Percentiles rank a stretch among this genome's conserved stretches.
Conservation (phyloP, 176 grass and related monocot genomes). For the Oryza longistaminata region DNA sequence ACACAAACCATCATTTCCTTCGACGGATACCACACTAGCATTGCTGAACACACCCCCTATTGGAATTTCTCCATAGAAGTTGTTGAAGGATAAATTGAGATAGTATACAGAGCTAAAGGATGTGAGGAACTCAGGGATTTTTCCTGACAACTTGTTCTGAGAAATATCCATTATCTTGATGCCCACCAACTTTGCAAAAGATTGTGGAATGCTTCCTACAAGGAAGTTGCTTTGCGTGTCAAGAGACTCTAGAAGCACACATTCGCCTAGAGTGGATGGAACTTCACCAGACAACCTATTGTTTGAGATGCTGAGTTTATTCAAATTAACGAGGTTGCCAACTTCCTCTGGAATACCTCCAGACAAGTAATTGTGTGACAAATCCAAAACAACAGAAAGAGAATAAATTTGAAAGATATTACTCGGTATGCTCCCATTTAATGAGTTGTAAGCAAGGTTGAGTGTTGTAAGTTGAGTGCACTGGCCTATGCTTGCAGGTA, state of each 20-base stretch:
- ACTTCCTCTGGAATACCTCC: conserved; percentile 47
- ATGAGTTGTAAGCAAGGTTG: conserved; percentile 55
- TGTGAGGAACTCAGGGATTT: conserved; percentile 46
- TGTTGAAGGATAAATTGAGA: conserved; percentile 67
- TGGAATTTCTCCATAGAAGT: conserved; percentile 50
- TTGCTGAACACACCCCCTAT: conserved; percentile 26
- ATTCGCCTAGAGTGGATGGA: conserved; percentile 43
- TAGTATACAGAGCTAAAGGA: neutral
- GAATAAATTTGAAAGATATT: conserved; percentile 36
- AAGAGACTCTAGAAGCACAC: conserved; percentile 47
- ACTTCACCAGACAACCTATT: conserved; percentile 49
- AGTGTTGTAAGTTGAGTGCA: conserved; percentile 40
- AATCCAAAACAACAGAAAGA: conserved; percentile 26
- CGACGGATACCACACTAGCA: neutral
- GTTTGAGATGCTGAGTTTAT: conserved; percentile 35
- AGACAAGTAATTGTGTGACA: neutral
- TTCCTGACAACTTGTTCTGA: conserved; percentile 43
- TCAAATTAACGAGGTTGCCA: conserved; percentile 43
- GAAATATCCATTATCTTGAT: conserved; percentile 57
- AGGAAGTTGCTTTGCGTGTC: conserved; percentile 52
- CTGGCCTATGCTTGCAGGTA: conserved; percentile 37
- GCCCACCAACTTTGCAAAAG: conserved; percentile 32
- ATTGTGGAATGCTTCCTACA: conserved; percentile 50
- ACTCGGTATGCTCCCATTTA: conserved; percentile 52
- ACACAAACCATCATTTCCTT: conserved; percentile 56